Base-by-base conservation (phyloP, 1,284 basidiomycete species). In the Coniferiporia sulphurascens region DNA sequence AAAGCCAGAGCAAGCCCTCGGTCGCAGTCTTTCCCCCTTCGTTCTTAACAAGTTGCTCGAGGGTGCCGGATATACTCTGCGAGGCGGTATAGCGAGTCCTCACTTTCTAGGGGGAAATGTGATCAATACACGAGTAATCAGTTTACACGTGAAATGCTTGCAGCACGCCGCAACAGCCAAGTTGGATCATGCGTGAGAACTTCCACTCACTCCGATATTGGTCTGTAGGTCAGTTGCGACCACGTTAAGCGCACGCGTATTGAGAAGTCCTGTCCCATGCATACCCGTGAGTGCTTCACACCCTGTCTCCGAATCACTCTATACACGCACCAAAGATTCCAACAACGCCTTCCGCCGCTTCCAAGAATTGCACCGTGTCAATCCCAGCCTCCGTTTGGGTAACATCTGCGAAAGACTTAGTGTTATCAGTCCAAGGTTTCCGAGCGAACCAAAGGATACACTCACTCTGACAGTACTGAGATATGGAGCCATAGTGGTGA, bases 21-120 rank as follows among this genome's bases (percentile, higher is more conserved):
- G 95, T 97, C 3, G 95, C 93, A 0, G 81, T 74, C 95, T 93
- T 79, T 95, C 94, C 72, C 93, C 88, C 32, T 75, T 99, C 97
- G 69, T 91, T 89, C 68, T 82, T 81, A 8, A 97, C 86, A 41
- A 99, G 84, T 58, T 81, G 76, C 73, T 99, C 91, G 44, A 99
- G 83, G 1, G 96, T 98, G 36, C 74, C 73, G 1, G 89, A 93
- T 64, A 82, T 71, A 4, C 74, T 74, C 3, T 87, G 87, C 45
- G 80, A 75, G 3, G 86, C 81, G 44, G 87, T 78, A 71, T 92
- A 91, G 51, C 94, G 86, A 13, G 84, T 80, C 62, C 88, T 85
- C 60, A 98, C 87, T 94, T 97, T 97, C 95, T 96, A 65, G 61
- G 52, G 48, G 51, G 27, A 9, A 1, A 12, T 50, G 43, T 52